Evolutionary conservation across 148 eudicot species (phyloP).

Genomic region (Silene conica): DNA sequence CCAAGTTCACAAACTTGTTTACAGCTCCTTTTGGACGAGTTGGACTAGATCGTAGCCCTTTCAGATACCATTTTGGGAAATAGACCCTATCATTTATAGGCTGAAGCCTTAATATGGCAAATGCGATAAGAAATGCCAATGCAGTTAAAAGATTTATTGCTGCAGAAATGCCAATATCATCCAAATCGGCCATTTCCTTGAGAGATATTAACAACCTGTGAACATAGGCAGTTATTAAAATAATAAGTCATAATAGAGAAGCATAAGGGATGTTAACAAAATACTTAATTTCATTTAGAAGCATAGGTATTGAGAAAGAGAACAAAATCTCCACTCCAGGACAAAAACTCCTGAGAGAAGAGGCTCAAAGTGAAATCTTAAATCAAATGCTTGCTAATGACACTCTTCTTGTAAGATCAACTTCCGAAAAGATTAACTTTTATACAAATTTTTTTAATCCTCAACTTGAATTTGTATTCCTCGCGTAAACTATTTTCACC

Average conservation of each 20-base stretch:
- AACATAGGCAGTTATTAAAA: conserved; percentile 1
- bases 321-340: background rate
- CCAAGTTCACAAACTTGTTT: conserved; percentile 70
- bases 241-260: background rate
- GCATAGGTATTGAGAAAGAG: background rate
- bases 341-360: background rate
- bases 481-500: too few species aligned
- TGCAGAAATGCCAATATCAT: conserved; percentile 66
- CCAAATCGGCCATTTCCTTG: conserved; percentile 58
- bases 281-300: background rate
- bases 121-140: conserved; percentile 69
- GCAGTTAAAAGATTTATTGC: conserved; percentile 69
- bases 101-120: conserved; percentile 85
- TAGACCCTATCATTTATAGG: conserved; percentile 90
- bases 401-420: too few species aligned
- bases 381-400: too few species aligned
- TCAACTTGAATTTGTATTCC: too few species aligned
- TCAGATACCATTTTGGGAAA: conserved; percentile 98
- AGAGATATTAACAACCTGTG: conserved; percentile 35
- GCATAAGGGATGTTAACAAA: background rate
- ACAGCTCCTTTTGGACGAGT: conserved; percentile 44
- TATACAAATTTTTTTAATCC: too few species aligned
- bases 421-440: too few species aligned
- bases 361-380: background rate
- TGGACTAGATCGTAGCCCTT: conserved; percentile 82